Evolutionary conservation across 2,329 filamentous ascomycete genomes (phyloP).

Genomic region (Fonsecaea pugnacius): DNA sequence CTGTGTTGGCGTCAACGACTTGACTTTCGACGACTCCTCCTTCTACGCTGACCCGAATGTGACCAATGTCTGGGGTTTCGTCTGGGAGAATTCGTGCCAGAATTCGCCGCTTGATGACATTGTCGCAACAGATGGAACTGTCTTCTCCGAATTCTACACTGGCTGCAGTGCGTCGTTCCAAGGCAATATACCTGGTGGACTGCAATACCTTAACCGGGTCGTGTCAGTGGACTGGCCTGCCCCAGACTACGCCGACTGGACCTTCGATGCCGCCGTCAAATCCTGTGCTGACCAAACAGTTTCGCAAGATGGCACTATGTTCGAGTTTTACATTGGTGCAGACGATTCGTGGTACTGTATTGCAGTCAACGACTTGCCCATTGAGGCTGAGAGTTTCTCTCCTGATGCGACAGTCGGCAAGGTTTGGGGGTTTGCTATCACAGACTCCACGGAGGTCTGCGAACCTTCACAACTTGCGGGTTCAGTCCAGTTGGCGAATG

Average conservation of each 20-base stretch:
- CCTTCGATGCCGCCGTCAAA: slow-evolving; percentile 13
- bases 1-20: slow-evolving; percentile 10
- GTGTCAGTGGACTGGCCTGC: slow-evolving; percentile 17
- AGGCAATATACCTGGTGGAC: slow-evolving; percentile 13
- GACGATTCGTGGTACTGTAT: slow-evolving; percentile 21
- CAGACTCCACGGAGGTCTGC: background rate
- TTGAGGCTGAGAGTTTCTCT: slow-evolving; percentile 4
- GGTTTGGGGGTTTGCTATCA: slow-evolving; percentile 14
- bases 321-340: slow-evolving; percentile 17
- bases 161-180: slow-evolving; percentile 20
- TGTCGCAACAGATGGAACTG: slow-evolving; percentile 8
- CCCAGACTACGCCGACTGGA: slow-evolving; percentile 13
- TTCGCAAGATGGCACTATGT: slow-evolving; percentile 10
- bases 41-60: slow-evolving; percentile 12
- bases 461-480: slow-evolving; percentile 14
- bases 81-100: slow-evolving; percentile 19
- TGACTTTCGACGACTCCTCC: slow-evolving; percentile 5
- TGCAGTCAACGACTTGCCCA: slow-evolving; percentile 17
- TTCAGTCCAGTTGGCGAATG: slow-evolving; percentile 10
- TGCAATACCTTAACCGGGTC: slow-evolving; percentile 12
- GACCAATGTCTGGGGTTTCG: slow-evolving; percentile 15
- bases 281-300: slow-evolving; percentile 5
- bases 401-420: slow-evolving; percentile 15
- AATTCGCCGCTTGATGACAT: slow-evolving; percentile 14
- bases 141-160: slow-evolving; percentile 16